Evolutionary conservation across 129 eudicot species (phyloP), one percentile per base, ranked within the genome.

Genomic region (Solidago caesia): DNA sequence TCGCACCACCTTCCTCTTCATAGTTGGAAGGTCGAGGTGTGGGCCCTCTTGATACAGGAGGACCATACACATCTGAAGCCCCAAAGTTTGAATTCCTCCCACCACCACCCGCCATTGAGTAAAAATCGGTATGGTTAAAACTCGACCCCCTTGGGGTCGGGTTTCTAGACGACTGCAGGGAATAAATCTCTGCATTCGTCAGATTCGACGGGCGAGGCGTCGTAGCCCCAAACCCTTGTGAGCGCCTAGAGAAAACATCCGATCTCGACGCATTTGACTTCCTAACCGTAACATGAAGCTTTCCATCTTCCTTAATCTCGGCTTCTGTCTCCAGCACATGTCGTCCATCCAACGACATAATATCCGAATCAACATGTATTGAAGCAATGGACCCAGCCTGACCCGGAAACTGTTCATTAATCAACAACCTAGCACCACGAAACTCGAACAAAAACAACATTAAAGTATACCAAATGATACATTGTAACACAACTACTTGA

Each of bases 401-500:
- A 29, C 83, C 92, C 0, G 97, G 97, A 67, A 91, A 91, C 86
- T 91, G 95, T 80, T 91, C 95, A 1, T 87, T 82, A 6, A 91
- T 91, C 71, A 91, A 39, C 83, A 91, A 26, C 77, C 79, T 84
- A 4, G 97, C 97, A 10, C 88, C 97, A 2, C 97, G 81, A 70
- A 77, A 91, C 84, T 91, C 97, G 41, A 91, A 91, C 83, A 91
- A 46, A 76, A 91, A 91, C 69, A 91, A 81, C 91, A 91, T 82
- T 76, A 91, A 76, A 63, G 95, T 91, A 79, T 91, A 91, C 97
- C 97, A 91, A 16, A 91, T 91, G 44, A 91, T 91, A 44, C 94
- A 88, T 73, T 91, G 97, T 3, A 91, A 82, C 0, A 90, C 96
- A 51, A 90, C 96, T 4, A 90, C 83, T 48, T 90, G 96, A 16